These are phyloP conservation scores for Oxytropis ochrocephala DNA, from an alignment of 306 rosid genomes.

Conservation along the genomic window DNA sequence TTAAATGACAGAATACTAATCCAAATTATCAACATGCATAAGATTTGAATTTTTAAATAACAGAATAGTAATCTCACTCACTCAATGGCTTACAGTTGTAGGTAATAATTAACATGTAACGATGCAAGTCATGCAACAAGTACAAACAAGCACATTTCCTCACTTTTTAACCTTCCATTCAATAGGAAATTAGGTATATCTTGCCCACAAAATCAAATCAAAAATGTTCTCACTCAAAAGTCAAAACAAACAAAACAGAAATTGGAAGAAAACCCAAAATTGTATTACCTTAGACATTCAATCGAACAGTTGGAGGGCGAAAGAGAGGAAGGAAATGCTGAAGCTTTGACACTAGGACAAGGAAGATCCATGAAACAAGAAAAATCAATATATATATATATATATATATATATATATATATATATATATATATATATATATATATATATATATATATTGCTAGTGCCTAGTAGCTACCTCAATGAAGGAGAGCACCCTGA, in stretches of 20 bases:
- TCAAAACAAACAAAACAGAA: background rate
- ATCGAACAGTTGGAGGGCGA: too few species aligned
- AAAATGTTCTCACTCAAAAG: background rate
- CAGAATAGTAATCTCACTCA: background rate
- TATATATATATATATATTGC: too few species aligned
- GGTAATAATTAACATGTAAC: background rate
- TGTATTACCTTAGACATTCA: too few species aligned
- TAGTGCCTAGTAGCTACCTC: too few species aligned
- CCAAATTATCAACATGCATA: background rate
- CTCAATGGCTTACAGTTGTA: background rate
- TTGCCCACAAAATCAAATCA: background rate
- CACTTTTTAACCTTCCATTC: background rate
- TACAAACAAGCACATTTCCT: background rate
- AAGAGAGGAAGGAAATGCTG: too few species aligned
- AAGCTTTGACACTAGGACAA: too few species aligned
- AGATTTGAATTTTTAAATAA: background rate
- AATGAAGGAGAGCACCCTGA: too few species aligned
- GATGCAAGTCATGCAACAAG: background rate
- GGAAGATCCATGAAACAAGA: too few species aligned
- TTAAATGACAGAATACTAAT: background rate
- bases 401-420: too few species aligned
- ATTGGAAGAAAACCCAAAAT: slow-evolving; percentile 10
- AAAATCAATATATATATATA: too few species aligned
- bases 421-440: too few species aligned
- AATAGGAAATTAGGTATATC: background rate